Conservation (phyloP, 2,329 filamentous ascomycete species). For the Cordyceps pruinosa region DNA sequence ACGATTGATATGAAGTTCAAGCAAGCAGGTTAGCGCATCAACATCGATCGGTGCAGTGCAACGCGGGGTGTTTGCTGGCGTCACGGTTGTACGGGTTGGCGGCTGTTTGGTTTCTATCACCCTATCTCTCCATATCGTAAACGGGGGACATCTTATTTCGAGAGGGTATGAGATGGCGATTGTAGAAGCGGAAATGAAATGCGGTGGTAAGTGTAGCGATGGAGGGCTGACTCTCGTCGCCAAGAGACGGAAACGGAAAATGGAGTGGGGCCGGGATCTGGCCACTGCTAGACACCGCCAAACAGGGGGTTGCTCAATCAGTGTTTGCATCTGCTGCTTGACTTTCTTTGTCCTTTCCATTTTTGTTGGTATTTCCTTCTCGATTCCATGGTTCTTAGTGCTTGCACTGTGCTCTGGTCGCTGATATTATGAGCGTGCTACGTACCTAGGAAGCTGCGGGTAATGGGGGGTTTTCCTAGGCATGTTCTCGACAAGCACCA, state of each 20-base stretch:
- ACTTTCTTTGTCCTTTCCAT: no score
- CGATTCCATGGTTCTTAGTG: no score
- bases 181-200: not conserved
- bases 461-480: no score
- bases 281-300: no score
- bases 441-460: no score
- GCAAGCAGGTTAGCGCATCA: not conserved
- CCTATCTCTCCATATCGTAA: not conserved
- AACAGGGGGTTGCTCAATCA: no score
- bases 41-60: not conserved
- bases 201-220: not conserved
- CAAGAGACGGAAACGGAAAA: conserved; percentile 19
- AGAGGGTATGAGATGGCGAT: not conserved
- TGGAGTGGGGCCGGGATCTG: not conserved
- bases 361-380: no score
- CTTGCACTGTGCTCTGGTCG: no score
- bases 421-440: no score
- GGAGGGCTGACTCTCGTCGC: not conserved
- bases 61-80: not conserved
- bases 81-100: not conserved
- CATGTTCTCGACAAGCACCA: no score
- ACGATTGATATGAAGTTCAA: not conserved
- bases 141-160: not conserved
- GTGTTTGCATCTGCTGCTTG: no score
- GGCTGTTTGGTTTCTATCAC: not conserved